Evolutionary conservation across 352 stramenopile species (phyloP).

Genomic region (Phytophthora idaei): DNA sequence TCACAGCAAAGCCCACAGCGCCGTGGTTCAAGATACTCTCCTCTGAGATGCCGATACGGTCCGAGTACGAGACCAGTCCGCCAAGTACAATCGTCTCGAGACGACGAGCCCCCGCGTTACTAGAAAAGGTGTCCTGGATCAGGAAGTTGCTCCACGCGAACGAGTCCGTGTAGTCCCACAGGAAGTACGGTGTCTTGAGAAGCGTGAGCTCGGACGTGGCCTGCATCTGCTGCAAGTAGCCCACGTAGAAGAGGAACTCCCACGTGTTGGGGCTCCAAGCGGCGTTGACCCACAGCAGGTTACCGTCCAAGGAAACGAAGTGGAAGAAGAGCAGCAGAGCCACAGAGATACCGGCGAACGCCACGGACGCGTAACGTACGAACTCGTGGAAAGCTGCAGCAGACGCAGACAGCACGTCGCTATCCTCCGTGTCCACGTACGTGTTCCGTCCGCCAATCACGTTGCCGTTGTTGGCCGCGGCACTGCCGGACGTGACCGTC

Average conservation of each 20-base stretch:
- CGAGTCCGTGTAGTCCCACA: slow-evolving; percentile 73
- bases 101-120: slow-evolving; percentile 37
- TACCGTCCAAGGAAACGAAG: slow-evolving; percentile 58
- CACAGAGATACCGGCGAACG: slow-evolving; percentile 71
- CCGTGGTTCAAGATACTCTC: slow-evolving; percentile 47
- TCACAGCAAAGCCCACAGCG: slow-evolving; percentile 48
- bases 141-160: slow-evolving; percentile 79
- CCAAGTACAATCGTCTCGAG: slow-evolving; percentile 63
- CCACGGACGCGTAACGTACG: slow-evolving; percentile 55
- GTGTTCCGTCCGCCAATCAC: slow-evolving; percentile 64
- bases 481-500: slow-evolving; percentile 17
- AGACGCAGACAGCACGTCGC: slow-evolving; percentile 47
- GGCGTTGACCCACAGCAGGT: slow-evolving; percentile 46
- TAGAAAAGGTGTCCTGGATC: slow-evolving; percentile 28
- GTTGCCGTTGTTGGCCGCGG: slow-evolving; percentile 36
- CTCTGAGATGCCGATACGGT: slow-evolving; percentile 60
- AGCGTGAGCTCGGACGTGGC: slow-evolving; percentile 64
- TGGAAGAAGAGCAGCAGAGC: slow-evolving; percentile 67
- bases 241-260: slow-evolving; percentile 73
- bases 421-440: slow-evolving; percentile 54
- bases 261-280: slow-evolving; percentile 77
- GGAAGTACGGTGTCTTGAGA: slow-evolving; percentile 67
- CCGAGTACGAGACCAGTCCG: slow-evolving; percentile 60
- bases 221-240: slow-evolving; percentile 76
- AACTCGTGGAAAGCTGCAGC: slow-evolving; percentile 64